Conservation (phyloP, 129 eudicot species). For the Dittrichia graveolens region DNA sequence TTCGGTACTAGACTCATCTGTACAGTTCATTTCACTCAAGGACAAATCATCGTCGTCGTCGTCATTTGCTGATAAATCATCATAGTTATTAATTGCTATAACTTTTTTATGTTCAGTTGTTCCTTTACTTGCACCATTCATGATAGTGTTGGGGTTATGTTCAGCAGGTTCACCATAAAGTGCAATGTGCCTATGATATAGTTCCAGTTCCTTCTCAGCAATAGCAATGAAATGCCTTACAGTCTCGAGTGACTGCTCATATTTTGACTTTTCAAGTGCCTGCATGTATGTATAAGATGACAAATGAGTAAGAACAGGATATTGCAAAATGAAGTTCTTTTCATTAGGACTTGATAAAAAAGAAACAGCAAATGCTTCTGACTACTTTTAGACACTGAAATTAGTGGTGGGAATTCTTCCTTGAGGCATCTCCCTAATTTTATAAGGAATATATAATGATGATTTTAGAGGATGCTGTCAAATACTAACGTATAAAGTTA, state of each 20-base stretch:
- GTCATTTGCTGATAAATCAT: conserved; percentile 13
- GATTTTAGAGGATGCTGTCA: too few species aligned
- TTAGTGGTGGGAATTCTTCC: too few species aligned
- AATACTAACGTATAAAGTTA: too few species aligned
- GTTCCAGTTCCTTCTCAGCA: conserved; percentile 83
- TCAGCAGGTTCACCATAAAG: conserved; percentile 65
- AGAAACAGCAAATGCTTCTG: too few species aligned
- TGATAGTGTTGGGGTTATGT: conserved; percentile 35
- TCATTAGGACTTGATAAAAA: background rate
- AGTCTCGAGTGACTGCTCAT: conserved; percentile 90
- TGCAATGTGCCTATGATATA: conserved; percentile 77
- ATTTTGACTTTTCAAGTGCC: conserved; percentile 93
- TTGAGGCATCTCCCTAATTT: too few species aligned
- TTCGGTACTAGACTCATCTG: conserved; percentile 35
- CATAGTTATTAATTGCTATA: background rate
- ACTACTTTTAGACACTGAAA: too few species aligned
- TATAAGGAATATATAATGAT: too few species aligned
- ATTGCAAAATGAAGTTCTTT: background rate
- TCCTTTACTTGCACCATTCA: conserved; percentile 36
- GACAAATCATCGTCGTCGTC: conserved; percentile 25
- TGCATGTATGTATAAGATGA: conserved; percentile 36
- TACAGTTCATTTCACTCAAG: conserved; percentile 31
- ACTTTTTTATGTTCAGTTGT: conserved; percentile 14
- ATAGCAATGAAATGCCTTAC: conserved; percentile 82
- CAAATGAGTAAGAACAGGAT: conserved; percentile 12